Conservation (phyloP, 1,284 basidiomycete genomes). For the Phylloboletellus chloephorus region DNA sequence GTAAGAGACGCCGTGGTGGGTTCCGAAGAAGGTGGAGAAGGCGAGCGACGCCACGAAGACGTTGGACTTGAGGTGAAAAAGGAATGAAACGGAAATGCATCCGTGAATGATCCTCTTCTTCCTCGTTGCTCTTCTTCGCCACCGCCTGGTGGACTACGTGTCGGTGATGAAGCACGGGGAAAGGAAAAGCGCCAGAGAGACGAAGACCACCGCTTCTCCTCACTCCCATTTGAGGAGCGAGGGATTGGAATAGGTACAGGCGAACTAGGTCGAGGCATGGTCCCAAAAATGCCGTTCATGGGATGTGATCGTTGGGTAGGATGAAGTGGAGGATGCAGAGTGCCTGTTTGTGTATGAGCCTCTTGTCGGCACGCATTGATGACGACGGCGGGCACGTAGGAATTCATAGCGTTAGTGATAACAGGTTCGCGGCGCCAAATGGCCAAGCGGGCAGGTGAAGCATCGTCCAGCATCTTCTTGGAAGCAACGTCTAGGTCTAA, state of each 20-base stretch:
- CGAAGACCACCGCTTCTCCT: constrained; percentile 36
- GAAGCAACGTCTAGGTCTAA: constrained; percentile 32
- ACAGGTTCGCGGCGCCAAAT: constrained; percentile 31
- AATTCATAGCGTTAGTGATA: constrained; percentile 25
- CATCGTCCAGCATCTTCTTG: constrained; percentile 30
- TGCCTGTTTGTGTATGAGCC: constrained; percentile 9
- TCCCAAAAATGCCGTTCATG: constrained; percentile 13
- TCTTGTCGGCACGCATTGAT: constrained; percentile 29
- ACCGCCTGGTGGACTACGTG: constrained; percentile 22
- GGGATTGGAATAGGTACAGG: constrained; percentile 34
- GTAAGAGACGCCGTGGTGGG: constrained; percentile 11
- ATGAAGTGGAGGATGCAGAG: constrained; percentile 11
- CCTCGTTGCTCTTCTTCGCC: constrained; percentile 27
- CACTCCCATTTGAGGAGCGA: constrained; percentile 30
- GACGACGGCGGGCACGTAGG: constrained; percentile 27
- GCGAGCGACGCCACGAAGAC: constrained; percentile 31
- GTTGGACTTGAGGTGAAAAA: constrained; percentile 32
- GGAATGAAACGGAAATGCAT: constrained; percentile 44
- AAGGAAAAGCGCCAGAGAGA: constrained; percentile 42
- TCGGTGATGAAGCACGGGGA: constrained; percentile 34
- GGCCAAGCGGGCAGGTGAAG: constrained; percentile 29
- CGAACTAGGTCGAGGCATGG: constrained; percentile 26
- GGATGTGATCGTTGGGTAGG: constrained; percentile 11
- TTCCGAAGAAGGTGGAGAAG: constrained; percentile 30
- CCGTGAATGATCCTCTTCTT: constrained; percentile 32